A percentile compares a stretch with the other conserved stretches of the same genome.
These are phyloP conservation scores for Geotrichum phurueaensis DNA, from an alignment of 1,139 yeast species.

Conservation along the genomic window DNA sequence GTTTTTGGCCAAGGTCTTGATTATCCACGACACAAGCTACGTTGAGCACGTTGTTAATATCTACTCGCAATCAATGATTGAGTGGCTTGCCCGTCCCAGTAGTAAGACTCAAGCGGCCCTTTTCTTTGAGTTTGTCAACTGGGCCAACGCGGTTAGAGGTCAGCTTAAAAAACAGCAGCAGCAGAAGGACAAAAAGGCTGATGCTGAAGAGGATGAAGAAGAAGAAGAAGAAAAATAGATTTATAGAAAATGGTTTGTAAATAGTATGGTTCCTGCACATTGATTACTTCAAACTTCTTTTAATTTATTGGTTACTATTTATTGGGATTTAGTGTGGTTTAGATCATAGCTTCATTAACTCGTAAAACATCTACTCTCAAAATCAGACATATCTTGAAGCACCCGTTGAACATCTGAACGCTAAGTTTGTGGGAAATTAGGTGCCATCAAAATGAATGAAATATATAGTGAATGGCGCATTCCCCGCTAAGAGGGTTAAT, in stretches of 20 bases:
- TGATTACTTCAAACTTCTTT: not conserved
- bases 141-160: constrained; percentile 41
- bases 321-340: no score
- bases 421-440: no score
- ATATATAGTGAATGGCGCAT: no score
- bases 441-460: no score
- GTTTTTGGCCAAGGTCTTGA: constrained; percentile 53
- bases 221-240: not conserved
- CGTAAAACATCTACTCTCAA: not conserved
- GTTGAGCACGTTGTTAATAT: constrained; percentile 42
- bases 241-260: not conserved
- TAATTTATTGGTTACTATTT: not conserved
- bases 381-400: not conserved
- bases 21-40: constrained; percentile 24
- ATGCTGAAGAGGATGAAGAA: not conserved
- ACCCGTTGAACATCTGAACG: no score
- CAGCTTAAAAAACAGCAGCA: constrained; percentile 1
- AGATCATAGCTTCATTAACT: no score
- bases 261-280: not conserved
- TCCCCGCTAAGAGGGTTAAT: no score
- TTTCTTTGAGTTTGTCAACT: constrained; percentile 75
- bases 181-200: not conserved
- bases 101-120: constrained; percentile 54
- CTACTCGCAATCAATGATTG: constrained; percentile 52
- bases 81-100: constrained; percentile 50